Percentiles rank a stretch among this genome's conserved stretches.
These are phyloP conservation scores for Casuarina glauca DNA, from an alignment of 306 rosid species.

Conservation along the genomic window DNA sequence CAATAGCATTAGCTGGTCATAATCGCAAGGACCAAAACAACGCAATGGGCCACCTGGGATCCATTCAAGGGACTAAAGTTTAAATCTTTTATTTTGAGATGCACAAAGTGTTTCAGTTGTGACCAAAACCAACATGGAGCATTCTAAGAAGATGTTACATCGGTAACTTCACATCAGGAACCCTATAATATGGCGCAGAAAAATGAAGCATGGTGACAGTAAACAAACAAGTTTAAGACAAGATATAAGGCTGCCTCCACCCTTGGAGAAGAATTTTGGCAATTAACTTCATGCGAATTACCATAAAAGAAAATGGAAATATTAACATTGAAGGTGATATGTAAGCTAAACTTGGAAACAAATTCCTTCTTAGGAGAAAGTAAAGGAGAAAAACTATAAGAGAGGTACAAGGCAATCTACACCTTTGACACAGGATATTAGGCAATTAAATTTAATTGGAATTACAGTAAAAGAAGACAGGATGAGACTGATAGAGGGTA, in stretches of 20 bases:
- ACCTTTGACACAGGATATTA: not conserved
- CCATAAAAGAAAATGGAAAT: too few relatives aligned
- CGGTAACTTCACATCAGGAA: not conserved
- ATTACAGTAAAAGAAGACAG: too few relatives aligned
- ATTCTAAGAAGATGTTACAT: not conserved
- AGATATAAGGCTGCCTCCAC: not conserved
- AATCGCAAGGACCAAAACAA: not conserved
- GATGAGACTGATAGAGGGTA: too few relatives aligned
- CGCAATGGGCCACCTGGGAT: not conserved
- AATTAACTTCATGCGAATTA: too few relatives aligned
- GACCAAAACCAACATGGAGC: slow-evolving; percentile 11
- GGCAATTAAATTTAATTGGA: too few relatives aligned
- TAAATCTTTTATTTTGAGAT: not conserved
- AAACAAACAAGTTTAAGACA: not conserved
- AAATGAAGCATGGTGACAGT: not conserved
- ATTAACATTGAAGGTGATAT: too few relatives aligned
- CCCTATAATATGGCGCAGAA: not conserved
- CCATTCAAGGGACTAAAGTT: not conserved
- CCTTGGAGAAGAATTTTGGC: not conserved
- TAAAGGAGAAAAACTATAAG: too few relatives aligned
- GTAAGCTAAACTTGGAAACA: too few relatives aligned
- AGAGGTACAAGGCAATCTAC: not conserved
- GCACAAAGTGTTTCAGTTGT: slow-evolving; percentile 7
- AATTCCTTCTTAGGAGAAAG: too few relatives aligned
- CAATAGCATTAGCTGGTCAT: not conserved